Conservation (phyloP, 768 basidiomycete species). For the Tremella yokohamensis region DNA sequence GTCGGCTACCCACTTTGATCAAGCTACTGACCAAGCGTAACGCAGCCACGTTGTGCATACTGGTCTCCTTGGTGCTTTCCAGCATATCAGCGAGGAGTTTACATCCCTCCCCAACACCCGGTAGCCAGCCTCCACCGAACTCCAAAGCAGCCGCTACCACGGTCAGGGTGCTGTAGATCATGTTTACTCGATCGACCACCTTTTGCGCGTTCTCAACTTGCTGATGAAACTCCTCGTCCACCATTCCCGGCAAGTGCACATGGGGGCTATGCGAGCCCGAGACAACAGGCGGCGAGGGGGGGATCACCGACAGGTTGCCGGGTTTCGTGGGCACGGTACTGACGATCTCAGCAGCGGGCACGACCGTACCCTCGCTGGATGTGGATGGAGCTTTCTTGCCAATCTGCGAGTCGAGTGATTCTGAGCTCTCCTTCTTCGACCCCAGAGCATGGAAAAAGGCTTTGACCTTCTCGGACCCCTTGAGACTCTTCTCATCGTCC, state of each 20-base stretch:
- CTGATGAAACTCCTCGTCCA: conserved; percentile 2
- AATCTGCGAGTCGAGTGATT: conserved; percentile 1
- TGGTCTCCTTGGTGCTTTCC: conserved; percentile 21
- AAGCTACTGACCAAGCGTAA: conserved; percentile 24
- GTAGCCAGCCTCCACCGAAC: conserved; percentile 28
- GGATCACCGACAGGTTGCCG: not conserved
- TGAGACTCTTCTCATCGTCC: not conserved
- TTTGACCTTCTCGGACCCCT: not conserved
- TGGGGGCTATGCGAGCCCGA: not conserved
- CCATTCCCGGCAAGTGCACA: not conserved
- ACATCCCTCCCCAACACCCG: conserved; percentile 31
- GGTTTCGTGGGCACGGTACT: not conserved
- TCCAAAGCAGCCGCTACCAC: conserved; percentile 11
- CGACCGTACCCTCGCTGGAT: not conserved
- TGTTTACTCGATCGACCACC: conserved; percentile 23
- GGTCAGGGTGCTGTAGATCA: conserved; percentile 15
- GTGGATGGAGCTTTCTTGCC: not conserved
- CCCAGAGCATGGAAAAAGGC: conserved; percentile 1
- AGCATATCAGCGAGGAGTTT: conserved; percentile 27
- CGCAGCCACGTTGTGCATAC: conserved; percentile 31
- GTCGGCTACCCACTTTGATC: not conserved
- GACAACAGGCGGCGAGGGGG: not conserved
- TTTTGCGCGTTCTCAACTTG: conserved; percentile 19
- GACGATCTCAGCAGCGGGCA: not conserved
- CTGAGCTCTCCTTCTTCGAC: not conserved